Percentiles rank a stretch among this genome's conserved stretches.
phyloP scores from a whole-genome alignment of 1,284 basidiomycete genomes.

The Schizophyllum commune region DNA sequence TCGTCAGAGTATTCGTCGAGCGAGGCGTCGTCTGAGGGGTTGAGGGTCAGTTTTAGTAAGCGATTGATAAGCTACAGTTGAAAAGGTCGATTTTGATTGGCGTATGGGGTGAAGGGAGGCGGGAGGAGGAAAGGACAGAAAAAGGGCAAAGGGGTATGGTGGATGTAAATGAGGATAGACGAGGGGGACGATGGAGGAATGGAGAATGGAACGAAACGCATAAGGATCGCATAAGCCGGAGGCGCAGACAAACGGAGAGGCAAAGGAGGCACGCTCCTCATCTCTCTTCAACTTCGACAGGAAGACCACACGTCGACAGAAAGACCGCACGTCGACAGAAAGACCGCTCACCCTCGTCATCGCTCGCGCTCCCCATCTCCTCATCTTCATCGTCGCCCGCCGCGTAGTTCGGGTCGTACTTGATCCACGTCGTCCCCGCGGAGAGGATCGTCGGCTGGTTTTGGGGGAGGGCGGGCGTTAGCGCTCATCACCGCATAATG shows the following conservation, averaged over 20 bases:
- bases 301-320: no score
- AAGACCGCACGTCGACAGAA: no score
- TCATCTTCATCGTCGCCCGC: slow-evolving; percentile 77
- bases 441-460: slow-evolving; percentile 20
- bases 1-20: slow-evolving; percentile 55
- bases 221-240: no score
- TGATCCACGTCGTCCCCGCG: slow-evolving; percentile 71
- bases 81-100: background rate
- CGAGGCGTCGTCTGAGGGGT: background rate
- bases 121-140: background rate
- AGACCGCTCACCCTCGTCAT: no score
- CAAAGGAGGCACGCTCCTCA: no score
- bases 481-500: no score
- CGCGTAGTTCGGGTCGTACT: slow-evolving; percentile 98
- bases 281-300: no score
- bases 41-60: background rate
- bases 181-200: background rate
- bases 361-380: slow-evolving; percentile 71
- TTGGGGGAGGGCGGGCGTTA: background rate
- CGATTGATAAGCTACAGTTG: no score
- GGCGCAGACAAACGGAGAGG: no score
- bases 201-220: no score
- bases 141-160: background rate
- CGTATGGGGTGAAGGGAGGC: background rate
- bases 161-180: background rate